Conservation (phyloP, 2,329 filamentous ascomycete genomes). For the Clarireedia hainanense region DNA sequence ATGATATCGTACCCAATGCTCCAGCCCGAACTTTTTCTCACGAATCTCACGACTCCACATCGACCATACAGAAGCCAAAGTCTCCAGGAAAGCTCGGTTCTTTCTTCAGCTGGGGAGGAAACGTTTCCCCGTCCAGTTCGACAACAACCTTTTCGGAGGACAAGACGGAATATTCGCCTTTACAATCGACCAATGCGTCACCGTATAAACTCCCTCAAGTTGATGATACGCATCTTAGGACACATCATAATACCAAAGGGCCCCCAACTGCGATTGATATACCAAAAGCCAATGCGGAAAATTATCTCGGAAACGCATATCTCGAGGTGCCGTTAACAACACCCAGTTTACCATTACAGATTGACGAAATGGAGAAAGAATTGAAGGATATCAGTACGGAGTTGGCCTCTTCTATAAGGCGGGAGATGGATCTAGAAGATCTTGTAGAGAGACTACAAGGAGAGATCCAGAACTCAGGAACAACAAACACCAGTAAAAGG, state of each 20-base stretch:
- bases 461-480: slow-evolving; percentile 55
- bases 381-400: slow-evolving; percentile 88
- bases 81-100: slow-evolving; percentile 52
- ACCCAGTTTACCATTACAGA: slow-evolving; percentile 40
- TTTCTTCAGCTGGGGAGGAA: slow-evolving; percentile 59
- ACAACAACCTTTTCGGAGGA: slow-evolving; percentile 54
- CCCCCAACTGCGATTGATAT: slow-evolving; percentile 32
- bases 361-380: slow-evolving; percentile 91
- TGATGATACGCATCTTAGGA: slow-evolving; percentile 20
- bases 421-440: slow-evolving; percentile 96
- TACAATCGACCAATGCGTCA: slow-evolving; percentile 44
- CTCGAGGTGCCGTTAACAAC: slow-evolving; percentile 26
- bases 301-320: slow-evolving; percentile 26
- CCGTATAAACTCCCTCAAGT: slow-evolving; percentile 28
- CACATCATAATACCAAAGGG: slow-evolving; percentile 18
- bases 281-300: slow-evolving; percentile 30
- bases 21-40: slow-evolving; percentile 20
- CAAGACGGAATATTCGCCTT: slow-evolving; percentile 42
- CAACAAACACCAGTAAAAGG: slow-evolving; percentile 50
- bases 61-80: slow-evolving; percentile 33
- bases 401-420: slow-evolving; percentile 82
- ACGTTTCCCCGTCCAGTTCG: slow-evolving; percentile 46
- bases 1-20: slow-evolving; percentile 19
- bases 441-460: slow-evolving; percentile 79
- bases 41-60: slow-evolving; percentile 23